Evolutionary conservation across 129 eudicot genomes (phyloP), one percentile per base, ranked within the genome.

Genomic region (Ambrosia artemisiifolia): DNA sequence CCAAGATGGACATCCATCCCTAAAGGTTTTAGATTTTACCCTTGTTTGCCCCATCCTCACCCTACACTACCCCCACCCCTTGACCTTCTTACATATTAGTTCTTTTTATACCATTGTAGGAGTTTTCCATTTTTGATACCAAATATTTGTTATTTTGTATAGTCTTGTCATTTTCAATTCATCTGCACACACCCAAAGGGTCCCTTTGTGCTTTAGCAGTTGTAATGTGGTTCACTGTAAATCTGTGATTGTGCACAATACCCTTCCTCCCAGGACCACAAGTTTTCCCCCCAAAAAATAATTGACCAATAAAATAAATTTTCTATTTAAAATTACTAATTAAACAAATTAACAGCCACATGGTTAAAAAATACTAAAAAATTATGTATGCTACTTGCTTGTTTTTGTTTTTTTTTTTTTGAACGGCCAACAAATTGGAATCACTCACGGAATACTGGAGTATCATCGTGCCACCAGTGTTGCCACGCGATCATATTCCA

Each of bases 101-200:
- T 10, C 11, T 14, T 38, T 38, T 38, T 65, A 47, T 44, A 47
- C 66, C 53, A 48, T 53, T 71, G 42, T 36, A 36, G 2, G 61
- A 48, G 14, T 50, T 50, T 74, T 32, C 69, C 67, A 60, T n/a
- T 44, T 72, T 60, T 44, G 9, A 20, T 42, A 19, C 53, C 40
- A 44, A 32, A 33, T 73, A 48, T 61, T 46, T 46, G 30, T 14
- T n/a, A 61, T 43, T 20, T 57, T 72, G 5, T 20, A 55, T 67
- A 68, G 80, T 67, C 11, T 76, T 76, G 80, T 76, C 80, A 76
- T 38, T 76, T 76, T 68, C 74, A 76, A 9, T 49, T 48, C 49
- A 67, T 76, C 80, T 76, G 75, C 63, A 60, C 74, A 76, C 50
- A 42, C 80, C 69, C 42, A 76, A 67, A 57, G 75, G 80, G 80